These are phyloP conservation scores for Melastoma candidum DNA, from an alignment of 441 rosid genomes.

Conservation along the genomic window DNA sequence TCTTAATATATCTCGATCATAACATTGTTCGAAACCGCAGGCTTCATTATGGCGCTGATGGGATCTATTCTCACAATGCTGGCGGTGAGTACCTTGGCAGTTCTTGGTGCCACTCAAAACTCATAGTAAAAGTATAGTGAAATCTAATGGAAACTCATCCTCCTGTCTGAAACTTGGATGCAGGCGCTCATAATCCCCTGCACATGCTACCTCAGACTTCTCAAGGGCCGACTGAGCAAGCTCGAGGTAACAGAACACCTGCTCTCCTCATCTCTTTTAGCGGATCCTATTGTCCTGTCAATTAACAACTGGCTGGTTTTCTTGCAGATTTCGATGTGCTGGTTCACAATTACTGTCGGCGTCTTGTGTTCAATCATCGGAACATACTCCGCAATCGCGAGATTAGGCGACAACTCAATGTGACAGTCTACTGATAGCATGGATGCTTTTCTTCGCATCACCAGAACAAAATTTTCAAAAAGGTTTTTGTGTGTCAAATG, in stretches of 20 bases:
- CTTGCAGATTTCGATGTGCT: constrained; percentile 41
- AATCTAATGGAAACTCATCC: not conserved
- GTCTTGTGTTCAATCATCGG: constrained; percentile 41
- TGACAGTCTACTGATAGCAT: no score
- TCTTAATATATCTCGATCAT: not conserved
- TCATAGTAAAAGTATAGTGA: not conserved
- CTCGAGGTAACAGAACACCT: constrained; percentile 35
- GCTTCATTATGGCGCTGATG: constrained; percentile 54
- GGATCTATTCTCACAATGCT: constrained; percentile 76
- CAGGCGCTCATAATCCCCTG: constrained; percentile 75
- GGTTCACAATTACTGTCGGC: constrained; percentile 38
- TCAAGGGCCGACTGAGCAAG: constrained; percentile 33
- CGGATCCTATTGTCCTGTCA: not conserved
- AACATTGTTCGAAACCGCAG: constrained; percentile 24
- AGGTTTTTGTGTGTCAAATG: no score
- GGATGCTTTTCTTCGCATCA: no score
- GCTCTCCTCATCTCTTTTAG: not conserved
- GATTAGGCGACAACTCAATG: constrained; percentile 22
- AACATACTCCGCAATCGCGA: constrained; percentile 51
- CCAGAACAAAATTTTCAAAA: no score
- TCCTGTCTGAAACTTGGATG: not conserved
- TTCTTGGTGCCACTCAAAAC: constrained; percentile 5
- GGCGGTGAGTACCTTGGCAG: constrained; percentile 33
- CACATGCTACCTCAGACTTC: constrained; percentile 52
- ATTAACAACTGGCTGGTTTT: not conserved